A percentile compares a stretch with the other conserved stretches of the same genome.
These are phyloP conservation scores for Plasmopara muralis DNA, from an alignment of 352 stramenopile species.

Conservation along the genomic window DNA sequence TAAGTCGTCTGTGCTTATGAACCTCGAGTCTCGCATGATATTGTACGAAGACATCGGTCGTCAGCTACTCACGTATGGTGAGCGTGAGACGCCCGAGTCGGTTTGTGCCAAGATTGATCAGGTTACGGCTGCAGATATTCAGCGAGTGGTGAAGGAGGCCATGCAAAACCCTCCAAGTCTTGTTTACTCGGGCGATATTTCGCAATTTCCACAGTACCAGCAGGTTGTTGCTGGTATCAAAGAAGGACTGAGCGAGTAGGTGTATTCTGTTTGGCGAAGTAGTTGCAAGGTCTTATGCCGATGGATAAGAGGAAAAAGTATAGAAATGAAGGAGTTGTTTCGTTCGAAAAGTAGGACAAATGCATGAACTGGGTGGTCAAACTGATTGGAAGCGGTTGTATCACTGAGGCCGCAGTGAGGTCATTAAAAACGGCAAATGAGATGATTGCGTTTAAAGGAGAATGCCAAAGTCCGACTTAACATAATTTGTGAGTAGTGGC, in stretches of 20 bases:
- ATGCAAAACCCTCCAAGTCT: slow-evolving; percentile 77
- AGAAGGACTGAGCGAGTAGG: slow-evolving; percentile 48
- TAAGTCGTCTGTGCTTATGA: slow-evolving; percentile 98
- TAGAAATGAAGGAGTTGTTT: too few relatives aligned
- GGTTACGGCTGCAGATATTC: slow-evolving; percentile 80
- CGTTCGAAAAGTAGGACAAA: too few relatives aligned
- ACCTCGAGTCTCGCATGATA: slow-evolving; percentile 97
- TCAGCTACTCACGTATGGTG: slow-evolving; percentile 96
- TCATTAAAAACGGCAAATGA: too few relatives aligned
- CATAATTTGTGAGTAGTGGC: too few relatives aligned
- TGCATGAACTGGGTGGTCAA: too few relatives aligned
- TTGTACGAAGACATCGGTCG: slow-evolving; percentile 99
- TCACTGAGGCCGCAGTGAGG: too few relatives aligned
- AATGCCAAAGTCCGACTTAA: too few relatives aligned
- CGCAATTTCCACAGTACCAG: slow-evolving; percentile 76
- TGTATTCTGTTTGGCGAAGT: slow-evolving; percentile 7
- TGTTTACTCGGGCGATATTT: slow-evolving; percentile 78
- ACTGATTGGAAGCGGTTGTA: too few relatives aligned
- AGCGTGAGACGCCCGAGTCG: slow-evolving; percentile 83
- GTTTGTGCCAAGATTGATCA: slow-evolving; percentile 86
- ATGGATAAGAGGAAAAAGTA: too few relatives aligned
- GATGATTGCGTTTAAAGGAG: too few relatives aligned
- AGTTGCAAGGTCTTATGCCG: neutral
- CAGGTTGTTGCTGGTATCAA: slow-evolving; percentile 70
- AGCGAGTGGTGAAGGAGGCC: slow-evolving; percentile 67